A percentile compares a stretch with the other conserved stretches of the same genome.
Evolutionary conservation across 2,329 filamentous ascomycete species (phyloP).

Genomic region (Monilinia laxa): DNA sequence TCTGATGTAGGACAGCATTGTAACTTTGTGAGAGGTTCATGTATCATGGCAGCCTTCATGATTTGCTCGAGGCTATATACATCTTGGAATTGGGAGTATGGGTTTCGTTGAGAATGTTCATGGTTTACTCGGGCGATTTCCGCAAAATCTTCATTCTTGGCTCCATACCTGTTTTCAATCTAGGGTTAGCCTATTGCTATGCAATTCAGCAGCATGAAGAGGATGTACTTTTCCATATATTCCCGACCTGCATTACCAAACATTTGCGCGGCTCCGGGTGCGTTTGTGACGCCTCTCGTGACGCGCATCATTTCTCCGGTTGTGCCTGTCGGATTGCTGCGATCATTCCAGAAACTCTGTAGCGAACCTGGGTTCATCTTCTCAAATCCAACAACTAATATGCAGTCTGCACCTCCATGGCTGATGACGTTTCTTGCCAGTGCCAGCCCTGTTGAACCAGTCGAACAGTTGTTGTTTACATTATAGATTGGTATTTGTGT

Average conservation of each 20-base stretch:
- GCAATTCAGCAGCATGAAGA: background rate
- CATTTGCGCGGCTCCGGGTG: conserved; percentile 85
- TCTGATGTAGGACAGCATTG: conserved; percentile 98
- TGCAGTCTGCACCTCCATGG: conserved; percentile 79
- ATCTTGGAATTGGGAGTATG: conserved; percentile 95
- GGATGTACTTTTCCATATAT: conserved; percentile 83
- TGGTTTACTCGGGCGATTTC: conserved; percentile 95
- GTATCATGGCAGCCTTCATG: conserved; percentile 71
- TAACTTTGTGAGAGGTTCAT: conserved; percentile 89
- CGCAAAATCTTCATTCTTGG: conserved; percentile 80
- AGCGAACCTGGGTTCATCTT: conserved; percentile 96
- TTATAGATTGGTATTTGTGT: conserved; percentile 96
- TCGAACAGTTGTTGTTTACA: conserved; percentile 98
- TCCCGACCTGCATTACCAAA: conserved; percentile 93
- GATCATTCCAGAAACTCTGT: conserved; percentile 80
- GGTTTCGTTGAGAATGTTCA: conserved; percentile 85
- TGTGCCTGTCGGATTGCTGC: conserved; percentile 74
- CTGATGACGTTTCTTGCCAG: conserved; percentile 79
- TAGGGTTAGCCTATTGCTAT: background rate
- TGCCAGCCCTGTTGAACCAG: conserved; percentile 85
- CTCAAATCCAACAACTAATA: conserved; percentile 92
- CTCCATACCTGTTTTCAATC: conserved; percentile 51
- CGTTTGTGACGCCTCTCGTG: conserved; percentile 77
- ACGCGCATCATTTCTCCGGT: conserved; percentile 75
- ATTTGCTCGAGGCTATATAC: conserved; percentile 88